A percentile compares a stretch with the other conserved stretches of the same genome.
Evolutionary conservation across 2,329 filamentous ascomycete genomes (phyloP).

Genomic region (Neofusicoccum sp.): DNA sequence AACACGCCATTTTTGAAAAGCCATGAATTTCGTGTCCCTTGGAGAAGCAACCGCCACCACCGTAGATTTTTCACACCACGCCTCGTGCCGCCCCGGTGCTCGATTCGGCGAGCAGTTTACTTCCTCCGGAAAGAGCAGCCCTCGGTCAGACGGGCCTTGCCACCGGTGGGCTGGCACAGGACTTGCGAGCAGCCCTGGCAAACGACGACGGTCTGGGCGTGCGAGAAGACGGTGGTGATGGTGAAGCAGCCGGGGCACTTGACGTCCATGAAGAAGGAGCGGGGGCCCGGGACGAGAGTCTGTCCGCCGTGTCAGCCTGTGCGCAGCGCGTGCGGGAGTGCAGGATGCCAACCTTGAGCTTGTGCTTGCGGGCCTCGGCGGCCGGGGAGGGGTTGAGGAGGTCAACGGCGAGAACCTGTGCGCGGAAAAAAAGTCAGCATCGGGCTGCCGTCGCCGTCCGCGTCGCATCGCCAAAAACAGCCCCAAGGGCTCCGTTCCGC

Average conservation of each 20-base stretch:
- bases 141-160: conserved; percentile 98
- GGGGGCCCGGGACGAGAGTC: conserved; percentile 92
- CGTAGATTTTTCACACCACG: conserved; percentile 39
- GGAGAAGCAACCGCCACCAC: conserved; percentile 29
- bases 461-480: conserved; percentile 17
- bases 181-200: conserved; percentile 98
- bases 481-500: not conserved
- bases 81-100: conserved; percentile 28
- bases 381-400: conserved; percentile 98
- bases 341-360: conserved; percentile 83
- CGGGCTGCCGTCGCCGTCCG: conserved; percentile 1
- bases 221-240: conserved; percentile 99
- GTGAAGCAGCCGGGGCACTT: conserved; percentile 99
- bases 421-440: conserved; percentile 22
- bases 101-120: conserved; percentile 60
- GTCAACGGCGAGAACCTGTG: conserved; percentile 99
- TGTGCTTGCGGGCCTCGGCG: conserved; percentile 99
- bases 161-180: conserved; percentile 98
- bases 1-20: conserved; percentile 26
- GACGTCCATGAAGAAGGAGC: conserved; percentile 99
- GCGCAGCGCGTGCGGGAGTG: not conserved
- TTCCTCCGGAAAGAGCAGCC: conserved; percentile 99
- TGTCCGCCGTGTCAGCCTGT: conserved; percentile 37
- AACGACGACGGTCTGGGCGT: conserved; percentile 99
- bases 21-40: conserved; percentile 31